phyloP scores from a whole-genome alignment of 2,329 filamentous ascomycete genomes.

The Penicillium thymicola region DNA sequence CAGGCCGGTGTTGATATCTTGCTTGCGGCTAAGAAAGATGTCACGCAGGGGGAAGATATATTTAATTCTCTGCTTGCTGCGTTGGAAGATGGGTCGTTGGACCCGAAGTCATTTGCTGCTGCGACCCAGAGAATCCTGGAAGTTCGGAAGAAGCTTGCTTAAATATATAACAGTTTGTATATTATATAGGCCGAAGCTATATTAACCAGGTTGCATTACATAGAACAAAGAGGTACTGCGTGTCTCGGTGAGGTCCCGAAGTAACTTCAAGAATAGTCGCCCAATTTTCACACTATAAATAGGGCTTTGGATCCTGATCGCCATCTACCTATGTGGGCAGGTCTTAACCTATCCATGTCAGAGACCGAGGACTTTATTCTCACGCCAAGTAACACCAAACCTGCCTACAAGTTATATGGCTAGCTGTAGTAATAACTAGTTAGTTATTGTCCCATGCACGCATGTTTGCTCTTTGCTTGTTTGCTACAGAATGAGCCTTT shows the following conservation, averaged over 20 bases:
- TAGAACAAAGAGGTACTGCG: not conserved
- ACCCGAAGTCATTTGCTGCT: constrained; percentile 10
- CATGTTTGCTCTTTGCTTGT: too few species aligned
- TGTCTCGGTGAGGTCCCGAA: too few species aligned
- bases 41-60: constrained; percentile 29
- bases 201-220: not conserved
- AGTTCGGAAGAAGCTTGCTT: constrained; percentile 12
- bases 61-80: constrained; percentile 18
- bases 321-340: not conserved
- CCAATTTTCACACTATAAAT: not conserved
- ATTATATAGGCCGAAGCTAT: not conserved
- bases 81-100: constrained; percentile 17
- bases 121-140: constrained; percentile 18
- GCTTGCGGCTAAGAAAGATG: constrained; percentile 27
- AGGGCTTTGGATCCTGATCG: not conserved
- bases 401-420: too few species aligned
- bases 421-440: not conserved
- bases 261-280: not conserved
- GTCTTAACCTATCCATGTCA: not conserved
- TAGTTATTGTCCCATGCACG: too few species aligned
- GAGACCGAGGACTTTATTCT: not conserved
- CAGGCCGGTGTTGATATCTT: constrained; percentile 33
- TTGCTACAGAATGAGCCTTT: too few species aligned
- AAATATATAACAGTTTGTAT: not conserved
- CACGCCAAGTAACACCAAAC: not conserved